Conservation (phyloP, 2,329 filamentous ascomycete species). For the Diaporthe amygdali region DNA sequence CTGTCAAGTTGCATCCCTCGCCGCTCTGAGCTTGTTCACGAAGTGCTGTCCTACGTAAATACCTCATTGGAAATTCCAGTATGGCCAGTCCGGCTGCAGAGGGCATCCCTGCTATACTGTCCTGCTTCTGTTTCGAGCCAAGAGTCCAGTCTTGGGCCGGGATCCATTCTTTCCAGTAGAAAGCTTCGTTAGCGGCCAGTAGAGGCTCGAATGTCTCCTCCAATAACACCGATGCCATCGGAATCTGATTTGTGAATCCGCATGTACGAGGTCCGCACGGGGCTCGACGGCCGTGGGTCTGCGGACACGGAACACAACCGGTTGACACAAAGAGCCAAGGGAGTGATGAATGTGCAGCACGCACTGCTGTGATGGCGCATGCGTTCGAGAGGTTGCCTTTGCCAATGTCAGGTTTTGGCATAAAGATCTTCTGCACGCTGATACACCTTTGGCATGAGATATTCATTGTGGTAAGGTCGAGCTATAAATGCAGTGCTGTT, state of each 20-base stretch:
- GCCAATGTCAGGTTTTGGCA: neutral
- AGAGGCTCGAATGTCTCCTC: neutral
- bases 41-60: neutral
- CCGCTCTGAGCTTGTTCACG: neutral
- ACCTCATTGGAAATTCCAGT: neutral
- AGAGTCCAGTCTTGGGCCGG: neutral
- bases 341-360: neutral
- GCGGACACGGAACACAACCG: constrained; percentile 3
- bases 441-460: neutral
- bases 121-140: neutral
- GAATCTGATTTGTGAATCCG: neutral
- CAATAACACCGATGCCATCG: neutral
- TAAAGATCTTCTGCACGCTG: neutral
- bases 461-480: neutral
- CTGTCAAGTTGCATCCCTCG: neutral
- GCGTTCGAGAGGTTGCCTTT: neutral
- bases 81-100: neutral
- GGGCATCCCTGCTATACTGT: neutral
- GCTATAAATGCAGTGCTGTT: neutral
- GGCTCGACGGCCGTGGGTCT: neutral
- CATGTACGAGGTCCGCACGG: neutral
- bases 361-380: constrained; percentile 3
- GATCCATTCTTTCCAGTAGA: neutral
- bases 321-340: neutral
- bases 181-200: neutral